phyloP scores from a whole-genome alignment of 352 stramenopile genomes.

The Globisporangium canariense region DNA sequence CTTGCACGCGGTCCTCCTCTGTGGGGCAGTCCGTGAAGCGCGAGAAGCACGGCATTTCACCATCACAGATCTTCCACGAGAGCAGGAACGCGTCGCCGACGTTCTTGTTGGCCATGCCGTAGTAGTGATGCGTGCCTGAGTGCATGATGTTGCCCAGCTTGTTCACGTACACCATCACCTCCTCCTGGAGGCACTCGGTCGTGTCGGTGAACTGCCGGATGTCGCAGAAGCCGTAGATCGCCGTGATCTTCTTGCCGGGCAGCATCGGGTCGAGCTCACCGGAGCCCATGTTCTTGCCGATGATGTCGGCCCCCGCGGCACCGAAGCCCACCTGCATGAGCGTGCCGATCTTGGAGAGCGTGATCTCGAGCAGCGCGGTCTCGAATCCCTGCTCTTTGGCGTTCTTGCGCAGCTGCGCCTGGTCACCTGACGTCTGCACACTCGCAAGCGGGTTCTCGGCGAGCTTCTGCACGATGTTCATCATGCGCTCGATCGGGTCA shows the following conservation, averaged over 20 bases:
- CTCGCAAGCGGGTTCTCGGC: conserved; percentile 87
- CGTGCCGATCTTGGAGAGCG: conserved; percentile 75
- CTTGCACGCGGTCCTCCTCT: conserved; percentile 66
- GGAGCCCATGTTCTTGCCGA: conserved; percentile 85
- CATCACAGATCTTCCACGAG: conserved; percentile 91
- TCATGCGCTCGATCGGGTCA: conserved; percentile 91
- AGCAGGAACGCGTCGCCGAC: conserved; percentile 93
- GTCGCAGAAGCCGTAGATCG: conserved; percentile 94
- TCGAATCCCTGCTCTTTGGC: conserved; percentile 78
- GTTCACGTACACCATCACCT: conserved; percentile 92
- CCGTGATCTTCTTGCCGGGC: conserved; percentile 89
- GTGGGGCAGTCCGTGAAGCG: conserved; percentile 77
- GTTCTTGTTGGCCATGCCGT: conserved; percentile 88
- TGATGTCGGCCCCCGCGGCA: conserved; percentile 76
- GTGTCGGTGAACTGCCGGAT: conserved; percentile 93
- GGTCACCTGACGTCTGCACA: conserved; percentile 60
- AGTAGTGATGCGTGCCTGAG: conserved; percentile 80
- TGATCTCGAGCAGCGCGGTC: conserved; percentile 80
- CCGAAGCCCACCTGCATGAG: conserved; percentile 87
- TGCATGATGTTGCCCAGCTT: conserved; percentile 90
- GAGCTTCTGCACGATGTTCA: conserved; percentile 84
- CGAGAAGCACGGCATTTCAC: conserved; percentile 74
- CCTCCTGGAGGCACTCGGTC: conserved; percentile 88
- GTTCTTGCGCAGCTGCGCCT: conserved; percentile 69
- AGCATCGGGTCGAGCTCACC: conserved; percentile 88